Percentiles rank a stretch among this genome's conserved stretches.
These are phyloP conservation scores for Ceratobasidium sp. DNA, from an alignment of 1,284 basidiomycete genomes.

Conservation along the genomic window DNA sequence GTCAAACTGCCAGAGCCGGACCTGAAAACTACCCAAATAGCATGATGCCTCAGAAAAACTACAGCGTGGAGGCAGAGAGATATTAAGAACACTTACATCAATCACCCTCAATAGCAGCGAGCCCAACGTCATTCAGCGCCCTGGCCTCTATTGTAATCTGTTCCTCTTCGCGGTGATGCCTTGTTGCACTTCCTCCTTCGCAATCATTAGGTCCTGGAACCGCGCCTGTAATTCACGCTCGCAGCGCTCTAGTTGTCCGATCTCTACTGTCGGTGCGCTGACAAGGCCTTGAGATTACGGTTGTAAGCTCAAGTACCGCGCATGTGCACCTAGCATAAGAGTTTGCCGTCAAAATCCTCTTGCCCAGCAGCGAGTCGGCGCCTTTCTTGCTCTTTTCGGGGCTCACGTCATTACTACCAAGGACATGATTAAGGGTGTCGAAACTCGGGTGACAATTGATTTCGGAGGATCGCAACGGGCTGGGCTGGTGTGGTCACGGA, in stretches of 20 bases:
- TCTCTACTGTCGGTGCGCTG: constrained; percentile 84
- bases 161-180: constrained; percentile 78
- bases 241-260: constrained; percentile 79
- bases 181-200: constrained; percentile 75
- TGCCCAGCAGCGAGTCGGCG: constrained; percentile 72
- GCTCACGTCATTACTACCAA: constrained; percentile 89
- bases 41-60: constrained; percentile 23
- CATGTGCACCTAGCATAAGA: constrained; percentile 75
- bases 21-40: neutral
- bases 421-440: no score
- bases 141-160: constrained; percentile 85
- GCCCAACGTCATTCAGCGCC: constrained; percentile 71
- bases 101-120: constrained; percentile 46
- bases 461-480: no score
- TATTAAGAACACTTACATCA: constrained; percentile 4
- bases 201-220: constrained; percentile 85
- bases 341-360: constrained; percentile 69
- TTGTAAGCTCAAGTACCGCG: no score
- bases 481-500: no score
- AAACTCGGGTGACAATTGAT: no score
- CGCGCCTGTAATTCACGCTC: constrained; percentile 83
- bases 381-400: constrained; percentile 84
- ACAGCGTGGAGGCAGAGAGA: constrained; percentile 4
- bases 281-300: constrained; percentile 73
- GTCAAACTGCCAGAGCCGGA: neutral